Percentiles rank a stretch among this genome's conserved stretches.
These are phyloP conservation scores for Lactifluus rugatus DNA, from an alignment of 768 basidiomycete genomes.

Conservation along the genomic window DNA sequence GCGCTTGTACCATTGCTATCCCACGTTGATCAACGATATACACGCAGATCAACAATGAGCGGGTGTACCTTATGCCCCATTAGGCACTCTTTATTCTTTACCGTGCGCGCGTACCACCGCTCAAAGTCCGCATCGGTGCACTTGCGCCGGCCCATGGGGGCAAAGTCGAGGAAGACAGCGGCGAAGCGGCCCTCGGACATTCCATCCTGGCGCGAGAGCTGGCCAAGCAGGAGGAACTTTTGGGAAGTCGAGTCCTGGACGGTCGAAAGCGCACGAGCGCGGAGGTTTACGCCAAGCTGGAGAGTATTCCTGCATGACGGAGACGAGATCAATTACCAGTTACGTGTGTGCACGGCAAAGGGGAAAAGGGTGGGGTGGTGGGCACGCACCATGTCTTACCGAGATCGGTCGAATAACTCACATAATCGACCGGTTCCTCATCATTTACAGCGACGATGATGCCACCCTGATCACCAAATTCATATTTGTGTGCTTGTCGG, in stretches of 20 bases:
- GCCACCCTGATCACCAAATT: constrained; percentile 87
- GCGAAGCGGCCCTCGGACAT: constrained; percentile 50
- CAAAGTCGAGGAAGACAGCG: constrained; percentile 77
- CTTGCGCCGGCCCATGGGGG: constrained; percentile 52
- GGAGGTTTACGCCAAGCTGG: constrained; percentile 58
- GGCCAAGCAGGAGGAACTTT: constrained; percentile 86
- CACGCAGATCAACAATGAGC: background rate
- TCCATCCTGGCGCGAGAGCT: constrained; percentile 53
- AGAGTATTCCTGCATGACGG: constrained; percentile 48
- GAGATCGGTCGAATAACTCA: constrained; percentile 75
- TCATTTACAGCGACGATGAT: constrained; percentile 78
- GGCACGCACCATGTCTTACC: constrained; percentile 69
- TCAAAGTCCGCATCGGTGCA: constrained; percentile 72
- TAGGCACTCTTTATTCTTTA: constrained; percentile 60
- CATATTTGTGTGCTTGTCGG: constrained; percentile 80
- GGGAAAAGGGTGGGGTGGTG: background rate
- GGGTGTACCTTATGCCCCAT: constrained; percentile 86
- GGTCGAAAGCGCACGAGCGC: constrained; percentile 72
- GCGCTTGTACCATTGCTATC: constrained; percentile 87
- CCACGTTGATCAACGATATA: background rate
- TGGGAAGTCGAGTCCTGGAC: constrained; percentile 94
- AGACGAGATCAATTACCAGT: background rate
- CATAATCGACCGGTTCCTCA: constrained; percentile 58
- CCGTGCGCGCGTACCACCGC: constrained; percentile 72
- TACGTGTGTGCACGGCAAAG: background rate